Percentiles rank a stretch among this genome's conserved stretches.
phyloP scores from a whole-genome alignment of 306 rosid genomes.

The Boehmeria nivea region DNA sequence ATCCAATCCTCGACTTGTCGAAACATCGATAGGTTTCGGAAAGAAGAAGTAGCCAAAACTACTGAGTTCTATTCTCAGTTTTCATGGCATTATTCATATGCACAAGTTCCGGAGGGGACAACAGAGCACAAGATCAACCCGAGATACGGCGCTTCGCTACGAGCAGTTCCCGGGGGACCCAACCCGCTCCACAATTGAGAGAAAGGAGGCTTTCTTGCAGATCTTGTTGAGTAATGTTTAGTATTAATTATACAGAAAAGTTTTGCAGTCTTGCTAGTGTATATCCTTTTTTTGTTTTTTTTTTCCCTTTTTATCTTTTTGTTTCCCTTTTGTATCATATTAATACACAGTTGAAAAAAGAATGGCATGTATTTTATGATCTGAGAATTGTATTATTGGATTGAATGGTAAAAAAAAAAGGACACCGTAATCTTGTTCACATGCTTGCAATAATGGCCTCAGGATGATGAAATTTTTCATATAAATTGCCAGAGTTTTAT shows the following conservation, averaged over 20 bases:
- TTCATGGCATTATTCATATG: conserved; percentile 37
- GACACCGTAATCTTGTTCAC: conserved; percentile 9
- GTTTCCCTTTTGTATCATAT: conserved; percentile 14
- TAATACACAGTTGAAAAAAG: conserved; percentile 20
- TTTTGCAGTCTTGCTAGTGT: conserved; percentile 32
- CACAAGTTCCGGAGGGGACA: conserved; percentile 34
- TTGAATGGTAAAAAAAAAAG: conserved; percentile 16
- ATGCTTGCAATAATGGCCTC: conserved; percentile 9
- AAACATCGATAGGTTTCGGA: conserved; percentile 29
- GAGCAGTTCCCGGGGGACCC: conserved; percentile 74
- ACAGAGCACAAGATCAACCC: conserved; percentile 24
- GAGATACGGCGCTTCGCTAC: conserved; percentile 44
- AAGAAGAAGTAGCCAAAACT: conserved; percentile 27
- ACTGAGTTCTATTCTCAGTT: conserved; percentile 23
- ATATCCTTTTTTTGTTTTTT: conserved; percentile 20
- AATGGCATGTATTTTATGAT: background rate
- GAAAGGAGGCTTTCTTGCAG: conserved; percentile 18
- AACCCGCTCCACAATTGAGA: conserved; percentile 84
- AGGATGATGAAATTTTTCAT: conserved; percentile 12
- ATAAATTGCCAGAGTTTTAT: conserved; percentile 7
- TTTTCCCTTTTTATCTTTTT: conserved; percentile 18
- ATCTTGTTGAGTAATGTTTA: conserved; percentile 2
- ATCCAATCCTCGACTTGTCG: conserved; percentile 46
- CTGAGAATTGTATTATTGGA: conserved; percentile 16
- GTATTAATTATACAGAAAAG: background rate